phyloP scores from a whole-genome alignment of 2,329 filamentous ascomycete species.

The Keithomyces neogunnii region DNA sequence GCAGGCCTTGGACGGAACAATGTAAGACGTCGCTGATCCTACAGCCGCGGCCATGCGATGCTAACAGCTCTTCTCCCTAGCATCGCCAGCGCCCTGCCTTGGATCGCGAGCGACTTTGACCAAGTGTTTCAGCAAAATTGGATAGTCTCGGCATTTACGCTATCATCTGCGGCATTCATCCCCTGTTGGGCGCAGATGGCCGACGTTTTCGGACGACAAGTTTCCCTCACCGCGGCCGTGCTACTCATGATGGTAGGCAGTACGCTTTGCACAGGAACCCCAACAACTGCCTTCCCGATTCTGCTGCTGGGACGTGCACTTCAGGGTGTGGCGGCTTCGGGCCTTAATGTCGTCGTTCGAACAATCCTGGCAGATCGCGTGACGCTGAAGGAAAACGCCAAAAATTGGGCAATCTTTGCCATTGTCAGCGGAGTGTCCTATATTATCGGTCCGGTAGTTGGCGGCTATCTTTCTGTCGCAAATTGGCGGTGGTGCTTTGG shows the following conservation, averaged over 20 bases:
- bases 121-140: slow-evolving; percentile 54
- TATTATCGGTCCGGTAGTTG: slow-evolving; percentile 52
- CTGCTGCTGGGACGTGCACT: slow-evolving; percentile 55
- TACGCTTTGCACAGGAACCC: slow-evolving; percentile 51
- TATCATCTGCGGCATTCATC: slow-evolving; percentile 59
- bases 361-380: slow-evolving; percentile 60
- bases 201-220: slow-evolving; percentile 57
- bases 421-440: slow-evolving; percentile 52
- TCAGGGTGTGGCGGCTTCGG: slow-evolving; percentile 54
- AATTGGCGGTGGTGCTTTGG: slow-evolving; percentile 62
- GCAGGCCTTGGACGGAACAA: slow-evolving; percentile 55
- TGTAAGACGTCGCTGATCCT: slow-evolving; percentile 22
- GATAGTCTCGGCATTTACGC: slow-evolving; percentile 61
- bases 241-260: slow-evolving; percentile 51
- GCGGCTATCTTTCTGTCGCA: slow-evolving; percentile 44
- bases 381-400: slow-evolving; percentile 50
- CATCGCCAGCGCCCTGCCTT: slow-evolving; percentile 30
- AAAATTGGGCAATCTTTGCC: slow-evolving; percentile 54
- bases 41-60: too few species aligned
- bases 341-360: slow-evolving; percentile 50
- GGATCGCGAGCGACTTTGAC: slow-evolving; percentile 57
- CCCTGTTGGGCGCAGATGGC: slow-evolving; percentile 57
- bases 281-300: slow-evolving; percentile 44
- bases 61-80: slow-evolving; percentile 8
- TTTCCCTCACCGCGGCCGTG: slow-evolving; percentile 47